Conservation (phyloP, 179 eudicot species). For the Camellia oleifera region DNA sequence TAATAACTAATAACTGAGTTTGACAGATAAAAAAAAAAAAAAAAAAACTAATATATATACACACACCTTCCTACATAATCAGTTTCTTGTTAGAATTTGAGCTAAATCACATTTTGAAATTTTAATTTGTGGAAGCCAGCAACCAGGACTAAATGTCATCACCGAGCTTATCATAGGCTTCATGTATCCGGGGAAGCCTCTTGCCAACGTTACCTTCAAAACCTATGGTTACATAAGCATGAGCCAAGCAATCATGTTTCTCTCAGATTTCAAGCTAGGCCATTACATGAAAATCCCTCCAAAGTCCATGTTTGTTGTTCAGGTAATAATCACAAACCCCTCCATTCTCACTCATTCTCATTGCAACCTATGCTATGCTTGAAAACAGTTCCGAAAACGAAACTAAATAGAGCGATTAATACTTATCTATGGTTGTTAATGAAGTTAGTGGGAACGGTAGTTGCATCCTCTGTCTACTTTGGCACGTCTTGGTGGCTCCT, state of each 20-base stretch:
- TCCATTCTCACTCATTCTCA: background rate
- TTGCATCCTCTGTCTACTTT: too few relatives aligned
- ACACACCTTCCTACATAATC: background rate
- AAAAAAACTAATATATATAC: background rate
- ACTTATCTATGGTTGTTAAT: too few relatives aligned
- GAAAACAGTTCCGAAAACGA: too few relatives aligned
- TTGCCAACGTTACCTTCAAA: slow-evolving; percentile 52
- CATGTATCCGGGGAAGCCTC: slow-evolving; percentile 50
- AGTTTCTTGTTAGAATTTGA: too few relatives aligned
- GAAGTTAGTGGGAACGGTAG: too few relatives aligned
- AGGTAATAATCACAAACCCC: slow-evolving; percentile 24
- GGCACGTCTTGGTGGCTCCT: too few relatives aligned
- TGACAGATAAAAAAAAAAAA: too few relatives aligned
- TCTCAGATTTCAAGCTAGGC: slow-evolving; percentile 50
- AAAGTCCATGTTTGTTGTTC: slow-evolving; percentile 49
- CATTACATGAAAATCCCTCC: slow-evolving; percentile 65
- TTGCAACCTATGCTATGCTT: too few relatives aligned
- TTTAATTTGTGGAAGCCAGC: slow-evolving; percentile 23
- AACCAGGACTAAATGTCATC: slow-evolving; percentile 44
- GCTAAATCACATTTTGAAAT: background rate
- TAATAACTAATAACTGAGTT: too few relatives aligned
- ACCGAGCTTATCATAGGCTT: slow-evolving; percentile 53
- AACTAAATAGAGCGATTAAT: too few relatives aligned
- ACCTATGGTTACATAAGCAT: slow-evolving; percentile 50
- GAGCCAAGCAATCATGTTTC: slow-evolving; percentile 45